Base-by-base conservation (phyloP, 2,329 filamentous ascomycete genomes). In the Stachybotrys elegans region DNA sequence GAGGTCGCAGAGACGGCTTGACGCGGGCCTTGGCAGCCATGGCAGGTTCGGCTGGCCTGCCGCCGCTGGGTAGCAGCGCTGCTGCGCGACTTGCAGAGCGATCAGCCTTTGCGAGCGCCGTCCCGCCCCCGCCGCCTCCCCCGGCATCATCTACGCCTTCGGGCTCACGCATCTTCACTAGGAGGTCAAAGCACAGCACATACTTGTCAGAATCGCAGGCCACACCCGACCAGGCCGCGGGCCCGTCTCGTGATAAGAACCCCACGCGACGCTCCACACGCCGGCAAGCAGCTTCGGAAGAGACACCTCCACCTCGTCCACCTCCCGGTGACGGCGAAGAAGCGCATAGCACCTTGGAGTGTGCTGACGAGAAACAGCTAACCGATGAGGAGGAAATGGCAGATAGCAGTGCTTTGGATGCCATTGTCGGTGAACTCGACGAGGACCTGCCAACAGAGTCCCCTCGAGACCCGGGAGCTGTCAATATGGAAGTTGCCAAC, bases 401-500 rank as follows among this genome's bases (percentile, higher is more conserved):
- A 14, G 84, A 87, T 23, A 71, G 68, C 37, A 76, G 76, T 51
- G 81, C 86, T 6, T 69, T 97, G 41, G 88, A 95, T 61, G 83
- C 88, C 19, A 86, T 97, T 48, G 84, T 96, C n/a, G 89, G 91
- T 47, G 88, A 94, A 53, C 71, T 96, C 2, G 89, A 96, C 44
- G 87, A 92, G 48, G 88, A 91, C 23, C 83, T 92, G 63, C 82
- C 88, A 41, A 84, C 86, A 44, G 78, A 79, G 2, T 68, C 71
- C n/a, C 50, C 56, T 11, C 73, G 78, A n/a, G 77, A 85, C 6
- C 87, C 90, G 3, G 86, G 87, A 4, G 91, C 93, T 6, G 89
- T 97, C 23, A 96, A 89, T 57, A 79, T 98, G 61, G 92, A 97
- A 63, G 81, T 96, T 34, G 90, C 84, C 31, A 83, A 86, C 16